Evolutionary conservation across 2,329 filamentous ascomycete species (phyloP).

Genomic region (Atkinsonella hypoxylon): DNA sequence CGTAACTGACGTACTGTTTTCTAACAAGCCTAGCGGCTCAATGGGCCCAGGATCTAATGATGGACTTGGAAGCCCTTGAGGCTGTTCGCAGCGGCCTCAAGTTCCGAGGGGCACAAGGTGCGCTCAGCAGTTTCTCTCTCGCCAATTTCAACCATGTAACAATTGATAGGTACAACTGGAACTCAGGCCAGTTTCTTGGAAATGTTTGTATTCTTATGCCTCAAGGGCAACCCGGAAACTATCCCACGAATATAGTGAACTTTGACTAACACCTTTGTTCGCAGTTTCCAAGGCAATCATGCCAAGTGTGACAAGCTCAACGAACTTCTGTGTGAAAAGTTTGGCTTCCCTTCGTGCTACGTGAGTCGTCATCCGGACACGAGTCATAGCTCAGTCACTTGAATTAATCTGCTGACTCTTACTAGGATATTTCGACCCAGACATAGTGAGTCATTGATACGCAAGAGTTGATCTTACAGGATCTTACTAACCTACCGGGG

Average conservation of each 20-base stretch:
- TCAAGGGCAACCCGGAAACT: background rate
- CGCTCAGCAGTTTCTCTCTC: background rate
- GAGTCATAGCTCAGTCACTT: conserved; percentile 29
- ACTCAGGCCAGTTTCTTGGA: conserved; percentile 62
- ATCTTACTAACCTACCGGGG: background rate
- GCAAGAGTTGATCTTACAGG: conserved; percentile 1
- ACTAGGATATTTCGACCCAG: conserved; percentile 48
- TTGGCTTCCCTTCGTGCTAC: conserved; percentile 39
- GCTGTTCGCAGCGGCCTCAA: conserved; percentile 53
- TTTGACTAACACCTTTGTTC: background rate
- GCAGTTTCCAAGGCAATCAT: conserved; percentile 32
- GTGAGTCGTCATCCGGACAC: conserved; percentile 43
- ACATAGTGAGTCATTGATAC: conserved; percentile 22
- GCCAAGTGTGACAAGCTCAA: conserved; percentile 43
- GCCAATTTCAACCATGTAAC: conserved; percentile 26
- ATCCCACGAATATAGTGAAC: background rate
- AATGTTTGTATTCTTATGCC: conserved; percentile 9
- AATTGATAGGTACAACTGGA: conserved; percentile 55
- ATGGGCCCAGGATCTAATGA: conserved; percentile 53
- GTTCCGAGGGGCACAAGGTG: conserved; percentile 56
- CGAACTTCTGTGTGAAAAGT: conserved; percentile 41
- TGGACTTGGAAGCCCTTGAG: conserved; percentile 67
- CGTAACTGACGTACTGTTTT: conserved; percentile 21
- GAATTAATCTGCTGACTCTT: background rate
- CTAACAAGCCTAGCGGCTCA: conserved; percentile 30